Evolutionary conservation across 805 yeast species (phyloP), one percentile per base, ranked within the genome.

Genomic region (Hanseniaspora occidentalis): DNA sequence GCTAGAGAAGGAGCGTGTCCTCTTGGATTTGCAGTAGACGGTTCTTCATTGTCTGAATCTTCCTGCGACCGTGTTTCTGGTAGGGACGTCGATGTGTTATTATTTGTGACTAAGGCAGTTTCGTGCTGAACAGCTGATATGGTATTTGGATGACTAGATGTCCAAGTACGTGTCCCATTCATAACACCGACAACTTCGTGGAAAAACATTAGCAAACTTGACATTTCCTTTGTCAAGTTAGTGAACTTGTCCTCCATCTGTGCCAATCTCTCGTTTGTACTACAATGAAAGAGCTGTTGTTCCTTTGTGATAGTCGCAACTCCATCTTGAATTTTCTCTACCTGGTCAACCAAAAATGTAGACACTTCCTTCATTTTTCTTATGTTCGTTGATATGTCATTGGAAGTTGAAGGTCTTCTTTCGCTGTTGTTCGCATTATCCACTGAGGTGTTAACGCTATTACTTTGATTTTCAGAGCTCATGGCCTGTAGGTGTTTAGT

Each of bases 141-240:
- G 29, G 52, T 54, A 26, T 42, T 38, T 4, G 51, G 40, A 33
- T 50, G 55, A 36, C 51, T 54, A 19, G 49, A 24, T 23, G 48
- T 48, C 27, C 50, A 42, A 25, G 50, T 42, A 24, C 57, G 39
- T 33, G 51, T 50, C 2, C 55, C 57, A 7, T 50, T 49, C 50
- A 54, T 49, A 7, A 52, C 47, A 4, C 54, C 56, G 10, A 52
- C 51, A 7, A 54, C 42, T 35, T 52, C 57, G 34, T 51, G 50
- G 40, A 54, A 54, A 33, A 33, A 33, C 21, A 3, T 11, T 17
- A 33, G 5, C 7, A 51, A 43, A 21, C 46, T 50, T 24, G 45
- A 50, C 45, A 53, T 38, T 7, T 48, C 46, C 3, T 44, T 25
- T 4, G 43, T 44, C 7, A 50, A 39, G 17, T 51, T 41, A 21